Evolutionary conservation across 495 filamentous ascomycete genomes (phyloP), one percentile per base, ranked within the genome.

Genomic region (Cenococcum geophilum): DNA sequence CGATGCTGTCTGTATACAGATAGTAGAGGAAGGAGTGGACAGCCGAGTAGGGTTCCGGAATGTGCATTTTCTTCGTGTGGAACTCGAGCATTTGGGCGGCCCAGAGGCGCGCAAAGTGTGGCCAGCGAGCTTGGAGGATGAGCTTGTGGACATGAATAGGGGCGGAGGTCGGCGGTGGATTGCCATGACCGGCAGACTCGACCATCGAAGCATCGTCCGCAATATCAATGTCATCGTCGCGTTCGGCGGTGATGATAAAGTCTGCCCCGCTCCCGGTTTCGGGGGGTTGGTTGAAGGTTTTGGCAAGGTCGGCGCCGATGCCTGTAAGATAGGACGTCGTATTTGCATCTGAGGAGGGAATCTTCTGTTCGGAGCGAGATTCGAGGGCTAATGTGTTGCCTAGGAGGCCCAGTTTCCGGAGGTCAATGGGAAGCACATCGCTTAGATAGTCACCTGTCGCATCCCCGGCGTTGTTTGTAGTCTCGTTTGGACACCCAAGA

Each of bases 11-110:
- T 2, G 92, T 96, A 75, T 98, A 98, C 16, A 98, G 81, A 70
- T 96, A 98, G 77, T 91, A 93, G 23, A 97, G 78, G 70, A 98
- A 98, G 1, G 91, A 89, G 60, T 89, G 90, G 57, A 98, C 95
- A 4, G 96, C 91, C 4, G 86, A 86, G 72, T 97, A 97, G 1
- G 91, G 90, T 70, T 97, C 95, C 0, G 95, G 92, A 45, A 98
- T 95, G 74, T 97, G 93, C 88, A 98, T 92, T 71, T 88, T 89
- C 67, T 92, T 91, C 12, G 89, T 90, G 72, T 97, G 93, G 68
- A 93, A 97, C 71, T 98, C 93, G 10, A 87, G 84, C 93, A 98
- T 97, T 65, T 95, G 90, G 10, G 92, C 83, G 20, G 89, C 82
- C 74, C 93, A 97, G 4, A 98, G 74, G 10, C 92, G 85, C 23